These are phyloP conservation scores for Lasiosphaeria miniovina DNA, from an alignment of 495 filamentous ascomycete genomes.

Conservation along the genomic window DNA sequence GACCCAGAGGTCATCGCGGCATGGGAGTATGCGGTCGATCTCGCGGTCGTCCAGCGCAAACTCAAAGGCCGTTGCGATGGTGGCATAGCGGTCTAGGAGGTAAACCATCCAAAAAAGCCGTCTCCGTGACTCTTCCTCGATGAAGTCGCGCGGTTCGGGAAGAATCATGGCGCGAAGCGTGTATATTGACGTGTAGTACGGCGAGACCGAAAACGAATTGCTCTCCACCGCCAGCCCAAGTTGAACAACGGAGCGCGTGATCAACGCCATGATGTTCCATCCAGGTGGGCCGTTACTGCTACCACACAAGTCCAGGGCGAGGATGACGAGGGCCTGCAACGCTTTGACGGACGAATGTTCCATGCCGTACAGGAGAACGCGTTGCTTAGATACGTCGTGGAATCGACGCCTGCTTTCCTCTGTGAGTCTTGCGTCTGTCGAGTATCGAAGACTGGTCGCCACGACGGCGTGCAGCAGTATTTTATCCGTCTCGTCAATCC, in stretches of 20 bases:
- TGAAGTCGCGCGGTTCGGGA: constrained; percentile 77
- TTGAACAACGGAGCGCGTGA: constrained; percentile 81
- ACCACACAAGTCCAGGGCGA: constrained; percentile 75
- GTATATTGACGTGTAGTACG: constrained; percentile 77
- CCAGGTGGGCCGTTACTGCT: constrained; percentile 80
- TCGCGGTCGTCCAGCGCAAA: constrained; percentile 84
- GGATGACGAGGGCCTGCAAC: constrained; percentile 78
- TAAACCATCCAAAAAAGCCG: constrained; percentile 93
- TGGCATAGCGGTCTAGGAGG: constrained; percentile 82
- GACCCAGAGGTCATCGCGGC: constrained; percentile 79
- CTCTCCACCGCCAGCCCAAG: constrained; percentile 77
- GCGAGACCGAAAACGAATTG: constrained; percentile 69
- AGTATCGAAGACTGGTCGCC: constrained; percentile 80
- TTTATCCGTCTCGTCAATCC: constrained; percentile 74
- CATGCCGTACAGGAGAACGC: constrained; percentile 77
- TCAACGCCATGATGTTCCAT: constrained; percentile 85
- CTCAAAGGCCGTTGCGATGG: constrained; percentile 83
- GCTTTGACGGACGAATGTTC: constrained; percentile 87
- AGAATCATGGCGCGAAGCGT: constrained; percentile 78
- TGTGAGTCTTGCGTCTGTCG: constrained; percentile 67
- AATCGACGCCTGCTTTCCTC: constrained; percentile 68
- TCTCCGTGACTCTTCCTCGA: constrained; percentile 81
- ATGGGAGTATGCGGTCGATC: constrained; percentile 82
- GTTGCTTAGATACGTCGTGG: constrained; percentile 76
- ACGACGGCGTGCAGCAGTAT: constrained; percentile 85